Evolutionary conservation across 306 rosid genomes (phyloP), one percentile per base, ranked within the genome.

Genomic region (Betula pendula): DNA sequence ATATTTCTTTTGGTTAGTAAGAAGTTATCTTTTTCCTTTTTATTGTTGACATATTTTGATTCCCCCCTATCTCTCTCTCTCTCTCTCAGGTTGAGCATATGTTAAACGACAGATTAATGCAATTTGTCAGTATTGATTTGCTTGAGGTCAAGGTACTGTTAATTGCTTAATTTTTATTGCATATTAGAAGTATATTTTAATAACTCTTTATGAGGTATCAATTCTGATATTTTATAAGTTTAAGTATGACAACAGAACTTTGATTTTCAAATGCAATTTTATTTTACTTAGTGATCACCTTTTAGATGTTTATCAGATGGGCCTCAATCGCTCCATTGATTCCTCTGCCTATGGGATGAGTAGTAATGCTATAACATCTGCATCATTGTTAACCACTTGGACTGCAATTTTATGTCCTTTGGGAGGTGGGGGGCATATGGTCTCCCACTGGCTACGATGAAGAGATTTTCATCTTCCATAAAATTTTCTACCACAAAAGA

Each of bases 101-200:
- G 92, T 90, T 96, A 79, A 96, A 96, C 76, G 99, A 96, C 89
- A 92, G 99, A 88, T 87, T 96, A 82, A 89, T 91, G 71, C 99
- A 93, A 71, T 96, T 96, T 85, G 99, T 88, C 80, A 96, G 88
- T 79, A 76, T 91, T n/a, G 99, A 96, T 86, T 80, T 96, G 89
- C 94, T 77, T 70, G 99, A 96, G 80, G 99, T 96, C 90, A 96
- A 96, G 99, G 99, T 96, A 92, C 60, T 67, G 50, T 73, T 35
- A 24, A 11, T 51, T 24, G 29, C 48, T 9, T 33, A 38, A 35
- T 31, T 22, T 24, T 19, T 22, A 19, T 51, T 71, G 25, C 56
- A 55, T 72, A 51, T 76, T 38, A 52, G 52, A 45, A 62, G 67
- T 77, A 55, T 43, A 52, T 75, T 58, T 42, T 45, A 75, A 16